Conservation (phyloP, 2,329 filamentous ascomycete genomes). For the Talaromyces piceae region DNA sequence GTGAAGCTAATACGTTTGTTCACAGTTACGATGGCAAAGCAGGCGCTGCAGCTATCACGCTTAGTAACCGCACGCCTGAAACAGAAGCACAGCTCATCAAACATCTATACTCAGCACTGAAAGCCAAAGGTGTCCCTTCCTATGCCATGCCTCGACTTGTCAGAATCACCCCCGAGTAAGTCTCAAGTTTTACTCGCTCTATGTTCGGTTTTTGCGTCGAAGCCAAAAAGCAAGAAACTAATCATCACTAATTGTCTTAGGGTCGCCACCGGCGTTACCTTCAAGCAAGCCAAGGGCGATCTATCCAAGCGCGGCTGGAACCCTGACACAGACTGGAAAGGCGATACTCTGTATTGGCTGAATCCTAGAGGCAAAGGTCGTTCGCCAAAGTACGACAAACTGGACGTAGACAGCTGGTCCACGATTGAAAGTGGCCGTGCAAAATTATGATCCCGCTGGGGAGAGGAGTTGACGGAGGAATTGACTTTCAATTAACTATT, state of each 20-base stretch:
- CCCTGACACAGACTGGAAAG: conserved; percentile 22
- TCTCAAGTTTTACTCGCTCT: conserved; percentile 1
- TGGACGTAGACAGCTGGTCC: conserved; percentile 33
- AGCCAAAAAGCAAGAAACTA: background rate
- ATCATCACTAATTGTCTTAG: conserved; percentile 18
- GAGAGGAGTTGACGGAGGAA: background rate
- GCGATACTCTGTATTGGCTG: conserved; percentile 39
- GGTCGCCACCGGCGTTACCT: conserved; percentile 42
- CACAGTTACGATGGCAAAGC: conserved; percentile 44
- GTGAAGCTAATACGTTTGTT: background rate
- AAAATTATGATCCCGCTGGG: conserved; percentile 26
- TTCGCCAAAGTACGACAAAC: conserved; percentile 25
- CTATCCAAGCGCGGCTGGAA: conserved; percentile 38
- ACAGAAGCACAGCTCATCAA: conserved; percentile 31
- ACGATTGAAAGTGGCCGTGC: conserved; percentile 37
- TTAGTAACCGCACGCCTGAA: conserved; percentile 25
- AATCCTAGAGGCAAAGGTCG: conserved; percentile 15
- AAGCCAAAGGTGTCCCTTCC: conserved; percentile 38
- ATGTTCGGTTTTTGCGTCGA: too few species aligned
- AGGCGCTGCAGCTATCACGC: conserved; percentile 40
- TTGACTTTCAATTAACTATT: too few species aligned
- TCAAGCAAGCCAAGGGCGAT: conserved; percentile 44
- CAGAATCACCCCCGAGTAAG: conserved; percentile 39
- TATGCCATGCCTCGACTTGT: conserved; percentile 44
- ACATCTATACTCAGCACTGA: conserved; percentile 31